Percentiles rank a stretch among this genome's conserved stretches.
Evolutionary conservation across 306 rosid species (phyloP).

Genomic region (Luffa acutangula): DNA sequence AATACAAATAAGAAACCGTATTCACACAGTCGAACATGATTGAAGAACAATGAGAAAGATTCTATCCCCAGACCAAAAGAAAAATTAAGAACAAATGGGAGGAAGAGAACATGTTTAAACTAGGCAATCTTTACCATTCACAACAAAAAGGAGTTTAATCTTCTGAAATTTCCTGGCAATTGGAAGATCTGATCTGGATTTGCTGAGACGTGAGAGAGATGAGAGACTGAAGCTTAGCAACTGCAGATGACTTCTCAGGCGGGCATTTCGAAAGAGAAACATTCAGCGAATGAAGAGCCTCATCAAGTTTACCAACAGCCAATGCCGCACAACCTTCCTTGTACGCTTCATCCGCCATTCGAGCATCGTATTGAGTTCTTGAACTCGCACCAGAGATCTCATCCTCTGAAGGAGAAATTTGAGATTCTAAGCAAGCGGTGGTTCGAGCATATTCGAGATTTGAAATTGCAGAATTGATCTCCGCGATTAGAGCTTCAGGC

Average conservation of each 20-base stretch:
- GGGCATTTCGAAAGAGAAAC: constrained; percentile 62
- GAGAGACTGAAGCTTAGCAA: constrained; percentile 58
- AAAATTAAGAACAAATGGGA: background rate
- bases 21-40: background rate
- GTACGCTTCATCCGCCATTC: constrained; percentile 68
- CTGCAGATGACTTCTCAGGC: constrained; percentile 51
- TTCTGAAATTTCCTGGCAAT: background rate
- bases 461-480: constrained; percentile 68
- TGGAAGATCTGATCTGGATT: constrained; percentile 27
- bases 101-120: background rate
- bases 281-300: constrained; percentile 53
- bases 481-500: constrained; percentile 73
- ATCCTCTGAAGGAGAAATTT: constrained; percentile 5
- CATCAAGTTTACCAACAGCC: constrained; percentile 63
- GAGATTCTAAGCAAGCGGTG: constrained; percentile 32
- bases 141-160: background rate
- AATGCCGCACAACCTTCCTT: constrained; percentile 77
- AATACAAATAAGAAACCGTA: background rate
- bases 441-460: constrained; percentile 62
- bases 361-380: constrained; percentile 35
- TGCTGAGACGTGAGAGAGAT: constrained; percentile 70
- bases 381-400: constrained; percentile 9
- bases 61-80: background rate
- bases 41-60: background rate
- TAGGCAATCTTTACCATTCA: background rate